Evolutionary conservation across 2,329 filamentous ascomycete genomes (phyloP), one percentile per base, ranked within the genome.

Genomic region (Ophiocordyceps robertsii): DNA sequence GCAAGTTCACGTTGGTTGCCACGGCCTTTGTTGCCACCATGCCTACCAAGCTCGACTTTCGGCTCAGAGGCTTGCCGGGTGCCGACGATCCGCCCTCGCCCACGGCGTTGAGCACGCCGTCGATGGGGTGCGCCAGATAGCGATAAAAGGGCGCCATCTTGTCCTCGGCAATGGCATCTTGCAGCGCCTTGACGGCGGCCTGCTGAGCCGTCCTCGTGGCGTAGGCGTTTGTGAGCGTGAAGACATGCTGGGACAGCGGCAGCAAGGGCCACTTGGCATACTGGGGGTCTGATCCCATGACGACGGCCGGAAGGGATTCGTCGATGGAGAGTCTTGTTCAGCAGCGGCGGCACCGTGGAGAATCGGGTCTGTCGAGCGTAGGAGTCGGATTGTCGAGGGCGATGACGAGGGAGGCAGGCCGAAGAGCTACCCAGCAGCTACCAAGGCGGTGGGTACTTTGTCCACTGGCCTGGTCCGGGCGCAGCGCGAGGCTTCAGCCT

Each of bases 111-210:
- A 95, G 68, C 48, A 92, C 80, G 47, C 88, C 88, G 47, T 92
- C 84, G 47, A 77, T 72, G 7, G 85, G 85, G 57, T 92, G 84
- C 48, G 85, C 83, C 40, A 93, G 75, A 62, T 89, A 84, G 58
- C 82, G 79, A 69, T 92, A 93, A 48, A 93, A 76, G 27, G 85
- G 84, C 16, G 85, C 85, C 83, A 92, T 92, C 69, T 88, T 85
- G 62, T 90, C 74, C 65, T 87, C 77, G 55, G 69, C 67, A 63
- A 93, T 90, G 62, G 82, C 84, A 74, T 89, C 80, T 70, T 89
- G 82, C 45, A 93, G 72, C 47, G 72, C 71, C 65, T 85, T 84
- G 51, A 81, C 72, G 33, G 85, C 78, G 43, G 74, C 65, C 64
- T 89, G 78, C 64, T 89, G 85, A 45, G 73, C 64, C 44, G 67